Conservation (phyloP, 257 asterid genomes). For the Solanum bukasovii region DNA sequence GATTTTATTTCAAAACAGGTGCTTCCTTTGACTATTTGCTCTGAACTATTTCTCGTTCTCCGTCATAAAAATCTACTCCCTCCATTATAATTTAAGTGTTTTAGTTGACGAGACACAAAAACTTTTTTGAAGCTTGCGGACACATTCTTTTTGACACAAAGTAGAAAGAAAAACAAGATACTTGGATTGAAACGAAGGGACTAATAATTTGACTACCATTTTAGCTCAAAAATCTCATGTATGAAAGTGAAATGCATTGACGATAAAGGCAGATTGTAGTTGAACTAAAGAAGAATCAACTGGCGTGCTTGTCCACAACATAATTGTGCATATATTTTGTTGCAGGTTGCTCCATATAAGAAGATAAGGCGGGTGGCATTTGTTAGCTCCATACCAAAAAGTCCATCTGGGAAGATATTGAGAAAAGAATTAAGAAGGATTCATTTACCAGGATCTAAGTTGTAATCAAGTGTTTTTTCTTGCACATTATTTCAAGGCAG, state of each 20-base stretch:
- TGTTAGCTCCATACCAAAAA: slow-evolving; percentile 34
- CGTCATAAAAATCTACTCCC: not conserved
- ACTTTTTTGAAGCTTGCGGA: not conserved
- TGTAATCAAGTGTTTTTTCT: slow-evolving; percentile 2
- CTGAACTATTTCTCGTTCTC: not conserved
- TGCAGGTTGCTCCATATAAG: slow-evolving; percentile 50
- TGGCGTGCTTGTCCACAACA: not conserved
- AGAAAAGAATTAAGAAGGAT: slow-evolving; percentile 32
- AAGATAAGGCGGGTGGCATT: slow-evolving; percentile 42
- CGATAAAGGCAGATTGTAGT: not conserved
- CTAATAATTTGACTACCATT: not conserved
- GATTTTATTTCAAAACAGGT: slow-evolving; percentile 39
- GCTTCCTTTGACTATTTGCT: not conserved
- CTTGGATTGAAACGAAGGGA: not conserved
- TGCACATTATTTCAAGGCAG: not conserved
- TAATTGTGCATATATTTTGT: not conserved
- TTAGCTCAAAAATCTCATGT: not conserved
- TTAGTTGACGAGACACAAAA: not conserved
- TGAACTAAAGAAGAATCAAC: not conserved
- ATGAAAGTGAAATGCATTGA: not conserved
- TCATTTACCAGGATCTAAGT: slow-evolving; percentile 18
- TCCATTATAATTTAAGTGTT: not conserved
- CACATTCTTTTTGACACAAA: not conserved
- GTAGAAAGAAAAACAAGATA: not conserved
- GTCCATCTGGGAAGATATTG: slow-evolving; percentile 41